These are phyloP conservation scores for Macadamia tetraphylla DNA, from an alignment of 164 flowering plant species.

Conservation along the genomic window DNA sequence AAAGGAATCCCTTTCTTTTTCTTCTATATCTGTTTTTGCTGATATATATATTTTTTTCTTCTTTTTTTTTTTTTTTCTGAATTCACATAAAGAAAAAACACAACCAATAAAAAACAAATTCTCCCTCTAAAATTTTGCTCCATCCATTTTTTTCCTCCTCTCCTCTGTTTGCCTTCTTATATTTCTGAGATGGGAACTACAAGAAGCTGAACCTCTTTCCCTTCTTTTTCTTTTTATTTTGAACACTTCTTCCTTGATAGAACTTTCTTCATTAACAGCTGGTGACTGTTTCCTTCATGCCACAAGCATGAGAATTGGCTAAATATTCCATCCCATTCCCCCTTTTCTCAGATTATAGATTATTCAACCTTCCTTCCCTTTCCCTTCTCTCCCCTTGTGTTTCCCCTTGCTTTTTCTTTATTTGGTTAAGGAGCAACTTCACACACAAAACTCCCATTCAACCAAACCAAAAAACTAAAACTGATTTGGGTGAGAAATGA, in stretches of 20 bases:
- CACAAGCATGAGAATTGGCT: conserved; percentile 27
- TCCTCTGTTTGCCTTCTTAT: conserved; percentile 11
- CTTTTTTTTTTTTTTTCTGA: background rate
- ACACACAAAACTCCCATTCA: conserved; percentile 32
- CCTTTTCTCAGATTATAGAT: conserved; percentile 6
- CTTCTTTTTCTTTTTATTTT: background rate
- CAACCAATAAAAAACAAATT: conserved; percentile 12
- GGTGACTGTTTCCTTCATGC: conserved; percentile 30
- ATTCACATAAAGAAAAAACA: conserved; percentile 12
- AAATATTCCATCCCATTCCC: conserved; percentile 18
- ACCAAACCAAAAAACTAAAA: conserved; percentile 24
- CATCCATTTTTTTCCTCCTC: background rate
- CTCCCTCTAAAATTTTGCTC: conserved; percentile 8
- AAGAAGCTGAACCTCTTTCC: conserved; percentile 19
- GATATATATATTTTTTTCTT: conserved; percentile 8
- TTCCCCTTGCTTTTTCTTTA: background rate
- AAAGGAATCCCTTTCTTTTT: background rate
- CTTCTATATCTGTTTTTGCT: conserved; percentile 10
- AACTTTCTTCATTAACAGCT: conserved; percentile 40
- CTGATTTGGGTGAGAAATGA: conserved; percentile 17
- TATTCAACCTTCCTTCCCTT: conserved; percentile 7
- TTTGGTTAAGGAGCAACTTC: conserved; percentile 5
- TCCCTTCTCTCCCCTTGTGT: background rate
- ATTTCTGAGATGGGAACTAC: conserved; percentile 7
- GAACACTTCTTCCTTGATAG: conserved; percentile 13